Conservation (phyloP, 768 basidiomycete genomes). For the Filobasidium floriforme region DNA sequence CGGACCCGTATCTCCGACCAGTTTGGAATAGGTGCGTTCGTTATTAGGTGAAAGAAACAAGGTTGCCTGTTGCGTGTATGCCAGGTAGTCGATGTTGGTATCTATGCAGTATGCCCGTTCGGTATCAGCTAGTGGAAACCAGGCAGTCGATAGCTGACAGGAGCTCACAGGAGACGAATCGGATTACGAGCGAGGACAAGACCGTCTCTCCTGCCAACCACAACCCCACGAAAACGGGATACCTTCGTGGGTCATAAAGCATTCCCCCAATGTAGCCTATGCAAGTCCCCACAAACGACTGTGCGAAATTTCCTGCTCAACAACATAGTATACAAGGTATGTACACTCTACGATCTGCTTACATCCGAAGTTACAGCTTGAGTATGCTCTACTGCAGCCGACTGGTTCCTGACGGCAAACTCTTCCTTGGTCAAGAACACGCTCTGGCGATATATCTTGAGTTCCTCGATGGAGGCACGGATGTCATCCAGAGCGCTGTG, state of each 20-base stretch:
- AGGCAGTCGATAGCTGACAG: not conserved
- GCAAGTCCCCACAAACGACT: not conserved
- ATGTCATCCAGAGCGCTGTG: constrained; percentile 82
- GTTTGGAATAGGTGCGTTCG: constrained; percentile 69
- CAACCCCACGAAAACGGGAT: constrained; percentile 60
- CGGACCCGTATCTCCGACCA: constrained; percentile 85
- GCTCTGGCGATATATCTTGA: constrained; percentile 69
- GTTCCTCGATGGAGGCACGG: constrained; percentile 63
- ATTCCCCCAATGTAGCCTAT: not conserved
- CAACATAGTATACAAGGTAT: too few species aligned
- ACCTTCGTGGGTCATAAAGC: constrained; percentile 47
- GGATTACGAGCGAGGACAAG: constrained; percentile 72
- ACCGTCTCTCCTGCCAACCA: constrained; percentile 66
- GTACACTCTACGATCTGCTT: not conserved
- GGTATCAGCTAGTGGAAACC: not conserved
- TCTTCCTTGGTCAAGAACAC: constrained; percentile 53
- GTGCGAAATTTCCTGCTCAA: not conserved
- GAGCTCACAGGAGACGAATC: constrained; percentile 69
- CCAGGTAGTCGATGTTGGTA: constrained; percentile 97
- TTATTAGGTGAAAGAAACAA: constrained; percentile 60
- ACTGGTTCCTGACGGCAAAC: not conserved
- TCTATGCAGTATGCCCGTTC: constrained; percentile 51
- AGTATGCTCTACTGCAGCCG: too few species aligned
- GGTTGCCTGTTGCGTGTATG: constrained; percentile 83
- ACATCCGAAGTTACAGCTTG: not conserved